A percentile compares a stretch with the other conserved stretches of the same genome.
Evolutionary conservation across 768 basidiomycete species (phyloP).

Genomic region (Naganishia kalamii): DNA sequence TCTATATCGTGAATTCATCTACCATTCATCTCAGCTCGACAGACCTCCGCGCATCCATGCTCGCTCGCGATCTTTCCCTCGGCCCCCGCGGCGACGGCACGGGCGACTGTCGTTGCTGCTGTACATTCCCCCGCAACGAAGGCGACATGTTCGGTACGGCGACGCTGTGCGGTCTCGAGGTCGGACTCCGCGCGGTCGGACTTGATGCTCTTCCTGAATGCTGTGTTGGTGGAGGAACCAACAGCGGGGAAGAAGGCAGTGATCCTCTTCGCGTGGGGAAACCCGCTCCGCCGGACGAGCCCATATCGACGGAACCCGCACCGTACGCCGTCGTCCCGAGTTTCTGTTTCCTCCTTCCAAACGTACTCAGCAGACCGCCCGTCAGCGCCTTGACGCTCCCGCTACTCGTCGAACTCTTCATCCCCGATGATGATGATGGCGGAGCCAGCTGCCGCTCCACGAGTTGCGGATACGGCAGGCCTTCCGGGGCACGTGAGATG

Average conservation of each 20-base stretch:
- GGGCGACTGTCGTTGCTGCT: not conserved
- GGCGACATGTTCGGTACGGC: not conserved
- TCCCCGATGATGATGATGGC: not conserved
- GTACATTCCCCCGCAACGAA: not conserved
- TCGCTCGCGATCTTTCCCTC: not conserved
- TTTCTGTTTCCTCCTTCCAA: conserved; percentile 1
- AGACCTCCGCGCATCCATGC: not conserved
- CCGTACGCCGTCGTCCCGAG: not conserved
- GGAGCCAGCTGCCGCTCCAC: not conserved
- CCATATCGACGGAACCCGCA: not conserved
- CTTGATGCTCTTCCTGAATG: not conserved
- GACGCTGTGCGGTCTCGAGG: not conserved
- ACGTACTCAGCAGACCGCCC: not conserved
- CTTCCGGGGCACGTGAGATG: conserved; percentile 1
- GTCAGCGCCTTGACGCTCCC: conserved; percentile 5
- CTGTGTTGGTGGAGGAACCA: not conserved
- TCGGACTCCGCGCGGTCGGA: too few relatives aligned
- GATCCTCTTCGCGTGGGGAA: not conserved
- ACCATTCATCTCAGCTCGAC: not conserved
- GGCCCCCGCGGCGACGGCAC: conserved; percentile 8
- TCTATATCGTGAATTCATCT: not conserved
- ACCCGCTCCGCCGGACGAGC: not conserved
- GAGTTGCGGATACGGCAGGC: conserved; percentile 2
- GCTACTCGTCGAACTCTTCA: conserved; percentile 6
- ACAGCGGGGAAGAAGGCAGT: not conserved